phyloP scores from a whole-genome alignment of 1,284 basidiomycete species.

The Leucoagaricus sp. region DNA sequence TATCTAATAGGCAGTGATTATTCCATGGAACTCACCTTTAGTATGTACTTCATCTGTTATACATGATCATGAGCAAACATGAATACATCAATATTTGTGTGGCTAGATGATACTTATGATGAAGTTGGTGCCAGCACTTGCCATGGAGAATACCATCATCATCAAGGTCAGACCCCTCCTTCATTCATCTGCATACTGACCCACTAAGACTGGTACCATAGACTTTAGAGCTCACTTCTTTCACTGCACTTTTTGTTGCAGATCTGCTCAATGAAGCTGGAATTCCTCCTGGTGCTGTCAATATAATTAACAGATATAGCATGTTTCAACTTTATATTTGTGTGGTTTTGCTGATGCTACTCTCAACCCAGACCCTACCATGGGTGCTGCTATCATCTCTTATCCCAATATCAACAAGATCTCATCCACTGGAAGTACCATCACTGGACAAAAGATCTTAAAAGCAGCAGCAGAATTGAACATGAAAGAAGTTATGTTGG shows the following conservation, averaged over 20 bases:
- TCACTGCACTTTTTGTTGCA: constrained; percentile 63
- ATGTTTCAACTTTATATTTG: not conserved
- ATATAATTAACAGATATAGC: constrained; percentile 77
- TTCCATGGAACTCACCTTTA: constrained; percentile 61
- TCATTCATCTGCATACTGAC: too few relatives aligned
- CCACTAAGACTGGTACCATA: constrained; percentile 8
- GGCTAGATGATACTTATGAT: not conserved
- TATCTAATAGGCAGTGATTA: constrained; percentile 60
- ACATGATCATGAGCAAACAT: not conserved
- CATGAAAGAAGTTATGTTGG: constrained; percentile 82
- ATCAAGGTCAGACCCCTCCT: constrained; percentile 52
- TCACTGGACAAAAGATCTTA: constrained; percentile 78
- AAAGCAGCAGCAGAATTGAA: constrained; percentile 76
- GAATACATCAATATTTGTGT: not conserved
- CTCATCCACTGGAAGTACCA: constrained; percentile 69
- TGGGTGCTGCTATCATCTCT: constrained; percentile 57
- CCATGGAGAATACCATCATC: constrained; percentile 79
- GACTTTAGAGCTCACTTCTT: constrained; percentile 88
- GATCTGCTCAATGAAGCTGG: constrained; percentile 56
- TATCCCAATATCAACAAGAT: constrained; percentile 65
- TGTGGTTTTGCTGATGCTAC: not conserved
- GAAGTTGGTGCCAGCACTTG: constrained; percentile 76
- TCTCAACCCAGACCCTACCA: constrained; percentile 49
- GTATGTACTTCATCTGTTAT: constrained; percentile 26
- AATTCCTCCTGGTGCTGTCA: constrained; percentile 67